Conservation (phyloP, 2,329 filamentous ascomycete species). For the Gnomoniopsis sp. region DNA sequence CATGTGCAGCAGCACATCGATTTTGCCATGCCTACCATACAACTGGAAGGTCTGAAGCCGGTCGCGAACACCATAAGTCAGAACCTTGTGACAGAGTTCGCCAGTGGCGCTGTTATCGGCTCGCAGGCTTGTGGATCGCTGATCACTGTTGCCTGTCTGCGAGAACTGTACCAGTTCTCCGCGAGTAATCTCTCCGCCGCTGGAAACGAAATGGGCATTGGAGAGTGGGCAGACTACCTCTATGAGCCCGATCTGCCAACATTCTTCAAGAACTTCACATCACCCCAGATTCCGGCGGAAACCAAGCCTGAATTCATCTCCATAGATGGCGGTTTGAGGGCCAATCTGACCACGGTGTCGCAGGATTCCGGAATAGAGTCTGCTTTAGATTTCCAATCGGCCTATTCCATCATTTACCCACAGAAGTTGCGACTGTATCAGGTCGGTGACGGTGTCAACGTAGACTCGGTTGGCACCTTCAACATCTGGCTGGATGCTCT, state of each 20-base stretch:
- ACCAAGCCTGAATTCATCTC: slow-evolving; percentile 12
- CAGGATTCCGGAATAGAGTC: slow-evolving; percentile 29
- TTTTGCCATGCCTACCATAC: slow-evolving; percentile 13
- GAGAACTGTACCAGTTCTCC: slow-evolving; percentile 20
- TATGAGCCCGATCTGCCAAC: slow-evolving; percentile 24
- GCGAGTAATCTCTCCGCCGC: slow-evolving; percentile 12
- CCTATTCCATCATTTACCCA: slow-evolving; percentile 37
- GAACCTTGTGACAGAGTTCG: background rate
- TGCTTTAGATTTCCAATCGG: slow-evolving; percentile 34
- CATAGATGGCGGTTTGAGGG: slow-evolving; percentile 11
- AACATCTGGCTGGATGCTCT: slow-evolving; percentile 38
- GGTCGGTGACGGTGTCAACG: slow-evolving; percentile 40
- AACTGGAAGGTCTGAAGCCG: slow-evolving; percentile 15
- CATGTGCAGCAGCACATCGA: slow-evolving; percentile 3
- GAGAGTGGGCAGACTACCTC: slow-evolving; percentile 31
- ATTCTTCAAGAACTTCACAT: slow-evolving; percentile 12
- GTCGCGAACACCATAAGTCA: slow-evolving; percentile 2
- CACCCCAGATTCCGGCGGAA: slow-evolving; percentile 14
- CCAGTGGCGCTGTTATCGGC: background rate
- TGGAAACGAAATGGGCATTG: slow-evolving; percentile 22
- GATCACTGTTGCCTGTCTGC: slow-evolving; percentile 3
- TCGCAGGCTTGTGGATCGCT: slow-evolving; percentile 1
- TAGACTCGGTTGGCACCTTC: slow-evolving; percentile 14
- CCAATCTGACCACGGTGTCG: slow-evolving; percentile 13
- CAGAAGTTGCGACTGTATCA: slow-evolving; percentile 37